phyloP scores from a whole-genome alignment of 495 filamentous ascomycete species.

The Aspergillus sclerotioniger region DNA sequence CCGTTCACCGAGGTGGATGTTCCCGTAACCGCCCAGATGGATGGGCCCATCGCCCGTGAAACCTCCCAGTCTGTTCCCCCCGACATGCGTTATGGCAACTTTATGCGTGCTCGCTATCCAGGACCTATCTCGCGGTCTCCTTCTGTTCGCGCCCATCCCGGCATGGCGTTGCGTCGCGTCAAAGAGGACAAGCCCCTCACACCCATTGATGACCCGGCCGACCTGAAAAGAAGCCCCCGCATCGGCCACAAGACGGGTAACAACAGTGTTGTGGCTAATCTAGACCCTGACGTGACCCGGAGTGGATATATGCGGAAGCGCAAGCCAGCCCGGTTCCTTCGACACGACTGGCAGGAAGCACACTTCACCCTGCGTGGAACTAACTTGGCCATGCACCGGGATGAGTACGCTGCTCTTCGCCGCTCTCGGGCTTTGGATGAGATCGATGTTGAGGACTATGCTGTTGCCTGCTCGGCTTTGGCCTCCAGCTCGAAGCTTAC shows the following conservation, averaged over 20 bases:
- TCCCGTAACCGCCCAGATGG: conserved; percentile 71
- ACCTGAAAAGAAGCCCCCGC: conserved; percentile 19
- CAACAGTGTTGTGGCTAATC: background rate
- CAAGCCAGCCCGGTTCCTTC: conserved; percentile 78
- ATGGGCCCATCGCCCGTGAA: conserved; percentile 68
- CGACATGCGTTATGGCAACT: conserved; percentile 65
- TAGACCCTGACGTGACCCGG: conserved; percentile 51
- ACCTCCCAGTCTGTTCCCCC: conserved; percentile 87
- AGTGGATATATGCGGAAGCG: conserved; percentile 94
- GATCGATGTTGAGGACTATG: conserved; percentile 94
- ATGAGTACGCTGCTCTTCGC: conserved; percentile 52
- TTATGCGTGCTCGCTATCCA: conserved; percentile 3
- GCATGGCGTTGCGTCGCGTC: conserved; percentile 55
- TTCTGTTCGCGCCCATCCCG: conserved; percentile 56
- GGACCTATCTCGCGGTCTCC: conserved; percentile 47
- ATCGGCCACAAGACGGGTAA: conserved; percentile 16
- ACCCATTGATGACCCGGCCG: conserved; percentile 12
- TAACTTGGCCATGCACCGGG: conserved; percentile 74
- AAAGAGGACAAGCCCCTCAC: conserved; percentile 46
- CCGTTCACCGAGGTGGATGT: conserved; percentile 88
- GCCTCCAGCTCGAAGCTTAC: conserved; percentile 73
- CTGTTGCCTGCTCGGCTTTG: conserved; percentile 80
- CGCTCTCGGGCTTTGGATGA: conserved; percentile 62
- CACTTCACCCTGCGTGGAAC: conserved; percentile 87
- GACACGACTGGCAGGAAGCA: conserved; percentile 90